Evolutionary conservation across 192 early-diverging fungal genomes (phyloP), one percentile per base, ranked within the genome.

Genomic region (Gaertneriomyces sp.): DNA sequence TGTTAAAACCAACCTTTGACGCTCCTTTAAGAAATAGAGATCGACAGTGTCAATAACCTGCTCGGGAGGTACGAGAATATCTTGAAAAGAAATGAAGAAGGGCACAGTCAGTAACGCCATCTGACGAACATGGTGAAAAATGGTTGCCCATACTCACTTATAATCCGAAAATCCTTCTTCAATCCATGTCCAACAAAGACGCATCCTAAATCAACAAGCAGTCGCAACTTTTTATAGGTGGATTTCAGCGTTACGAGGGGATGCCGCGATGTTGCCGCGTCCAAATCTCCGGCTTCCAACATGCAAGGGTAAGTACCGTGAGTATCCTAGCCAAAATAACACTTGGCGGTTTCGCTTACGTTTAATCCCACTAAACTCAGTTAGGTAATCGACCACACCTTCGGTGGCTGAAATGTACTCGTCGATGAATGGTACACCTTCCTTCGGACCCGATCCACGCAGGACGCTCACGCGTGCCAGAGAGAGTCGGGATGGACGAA

Each of bases 11-110:
- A 70, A 88, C 88, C 90, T 71, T 58, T 92, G 90, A 46, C 90
- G 73, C 63, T 85, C 90, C 53, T 87, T 84, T 72, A 89, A 82
- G 65, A 90, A 90, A 78, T 87, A 99, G 45, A 99, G 81, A 55
- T 91, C 89, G n/a, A 96, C 93, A 0, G 94, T 99, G 62, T 99
- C 96, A 45, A 92, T 89, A 17, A 95, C 86, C 68, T 94, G 93
- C 16, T 76, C 83, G 3, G 88, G 81, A 3, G 94, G 94, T 1
- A 95, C 88, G 6, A 89, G 65, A 11, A 97, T 90, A 71, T 97
- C 90, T 91, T 67, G 1, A 45, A 33, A 52, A 58, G 39, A 7
- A 53, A 72, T 10, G 20, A 8, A 72, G 53, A 57, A 33, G 2
- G 25, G 25, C 25, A 33, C 25, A 33, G 25, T 33, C 25, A 33